Percentiles rank a stretch among this genome's conserved stretches.
Evolutionary conservation across 1,139 yeast genomes (phyloP).

Genomic region (Zhuliangozyma parablackwelliae): DNA sequence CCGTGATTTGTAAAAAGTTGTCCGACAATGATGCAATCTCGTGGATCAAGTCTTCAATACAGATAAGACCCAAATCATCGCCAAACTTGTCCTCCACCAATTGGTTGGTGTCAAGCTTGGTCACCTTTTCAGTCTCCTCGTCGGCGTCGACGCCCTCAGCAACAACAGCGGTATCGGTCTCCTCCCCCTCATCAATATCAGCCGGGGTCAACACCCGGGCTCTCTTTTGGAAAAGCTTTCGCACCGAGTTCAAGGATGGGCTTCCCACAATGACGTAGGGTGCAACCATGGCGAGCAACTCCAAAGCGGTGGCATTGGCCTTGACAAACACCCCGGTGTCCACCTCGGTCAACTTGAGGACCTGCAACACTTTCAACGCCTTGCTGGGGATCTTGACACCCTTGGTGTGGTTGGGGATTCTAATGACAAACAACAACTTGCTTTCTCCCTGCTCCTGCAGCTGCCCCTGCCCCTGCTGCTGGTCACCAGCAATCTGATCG

Average conservation of each 20-base stretch:
- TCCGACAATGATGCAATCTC: slow-evolving; percentile 63
- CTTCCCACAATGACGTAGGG: slow-evolving; percentile 72
- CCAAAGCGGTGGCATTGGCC: slow-evolving; percentile 50
- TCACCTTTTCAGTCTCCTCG: slow-evolving; percentile 20
- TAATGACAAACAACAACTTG: slow-evolving; percentile 57
- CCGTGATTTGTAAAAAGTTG: slow-evolving; percentile 52
- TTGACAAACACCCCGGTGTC: slow-evolving; percentile 73
- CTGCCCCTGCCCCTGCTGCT: slow-evolving; percentile 8
- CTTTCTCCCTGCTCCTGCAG: slow-evolving; percentile 25
- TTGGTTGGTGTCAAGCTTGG: slow-evolving; percentile 66
- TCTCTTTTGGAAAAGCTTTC: slow-evolving; percentile 73
- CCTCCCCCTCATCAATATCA: slow-evolving; percentile 7
- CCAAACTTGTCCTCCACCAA: slow-evolving; percentile 71
- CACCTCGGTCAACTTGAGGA: slow-evolving; percentile 53
- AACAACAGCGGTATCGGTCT: too few relatives aligned
- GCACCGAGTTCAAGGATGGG: slow-evolving; percentile 66
- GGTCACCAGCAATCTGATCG: slow-evolving; percentile 15
- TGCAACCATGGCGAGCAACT: slow-evolving; percentile 59
- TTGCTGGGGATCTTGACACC: slow-evolving; percentile 65
- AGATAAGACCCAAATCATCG: slow-evolving; percentile 59
- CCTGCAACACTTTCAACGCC: slow-evolving; percentile 53
- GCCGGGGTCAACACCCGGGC: slow-evolving; percentile 46
- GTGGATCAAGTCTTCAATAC: slow-evolving; percentile 75
- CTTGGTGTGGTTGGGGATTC: slow-evolving; percentile 54
- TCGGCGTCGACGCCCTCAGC: slow-evolving; percentile 28